Evolutionary conservation across 768 basidiomycete species (phyloP), one percentile per base, ranked within the genome.

Genomic region (Amanita rimosa): DNA sequence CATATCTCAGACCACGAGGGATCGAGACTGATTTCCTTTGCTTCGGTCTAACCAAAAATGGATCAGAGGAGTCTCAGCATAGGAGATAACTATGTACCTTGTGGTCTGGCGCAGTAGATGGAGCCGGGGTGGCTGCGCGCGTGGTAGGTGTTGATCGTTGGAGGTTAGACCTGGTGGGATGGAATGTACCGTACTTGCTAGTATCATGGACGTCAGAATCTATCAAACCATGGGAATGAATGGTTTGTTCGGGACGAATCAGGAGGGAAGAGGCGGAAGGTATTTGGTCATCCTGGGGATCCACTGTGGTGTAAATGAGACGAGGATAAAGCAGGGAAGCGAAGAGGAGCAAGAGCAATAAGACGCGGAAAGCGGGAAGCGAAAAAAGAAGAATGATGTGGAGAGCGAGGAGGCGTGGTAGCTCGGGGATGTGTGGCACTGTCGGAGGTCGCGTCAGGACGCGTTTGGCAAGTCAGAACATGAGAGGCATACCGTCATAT

Each of bases 181-280:
- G 68, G 71, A 87, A 88, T 10, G 87, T 89, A 13, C 87, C 87
- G 59, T 90, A 90, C 61, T 85, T 87, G 62, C 68, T 72, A 16
- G 65, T 56, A 51, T 74, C 70, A 43, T 64, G 57, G 42, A 62
- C 60, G 51, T 66, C 63, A 26, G 75, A 69, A 37, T 77, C 75
- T 2, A 75, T 68, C 13, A 26, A 16, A 26, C 36, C 45, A 6
- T 81, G 78, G 0, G 73, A 53, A 24, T 65, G 67, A 26, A 70
- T 65, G 31, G 60, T 62, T 21, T 63, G 61, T 19, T 71, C 79
- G 2, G 77, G 64, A 19, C 80, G 74, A 14, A 83, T 65, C 31
- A 82, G 73, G 55, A 78, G 73, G 19, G 72, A 75, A 0, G 79
- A 74, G 19, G 67, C 67, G 6, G 73, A 75, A 11, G 73, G 66